A percentile compares a stretch with the other conserved stretches of the same genome.
Evolutionary conservation across 352 stramenopile species (phyloP).

Genomic region (Pythium brachiatum): DNA sequence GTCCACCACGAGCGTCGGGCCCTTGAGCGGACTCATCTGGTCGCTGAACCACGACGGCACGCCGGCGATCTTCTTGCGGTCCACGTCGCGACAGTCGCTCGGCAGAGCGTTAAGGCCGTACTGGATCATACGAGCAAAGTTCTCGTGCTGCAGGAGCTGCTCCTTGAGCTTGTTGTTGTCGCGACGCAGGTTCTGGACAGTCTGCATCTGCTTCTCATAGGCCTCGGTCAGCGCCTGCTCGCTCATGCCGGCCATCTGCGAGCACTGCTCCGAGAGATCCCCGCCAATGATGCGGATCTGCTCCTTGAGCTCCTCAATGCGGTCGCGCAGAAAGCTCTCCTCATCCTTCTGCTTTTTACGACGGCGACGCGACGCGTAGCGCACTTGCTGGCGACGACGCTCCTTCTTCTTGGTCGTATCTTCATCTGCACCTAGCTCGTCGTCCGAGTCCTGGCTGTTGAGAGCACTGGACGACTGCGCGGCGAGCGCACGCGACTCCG

Average conservation of each 20-base stretch:
- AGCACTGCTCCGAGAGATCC: slow-evolving; percentile 73
- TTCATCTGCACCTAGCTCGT: slow-evolving; percentile 52
- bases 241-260: slow-evolving; percentile 79
- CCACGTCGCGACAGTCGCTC: slow-evolving; percentile 71
- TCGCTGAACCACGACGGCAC: slow-evolving; percentile 79
- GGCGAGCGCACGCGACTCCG: slow-evolving; percentile 41
- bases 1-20: slow-evolving; percentile 71
- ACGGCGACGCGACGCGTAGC: slow-evolving; percentile 71
- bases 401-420: slow-evolving; percentile 79
- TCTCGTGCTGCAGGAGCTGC: slow-evolving; percentile 78
- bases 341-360: slow-evolving; percentile 87
- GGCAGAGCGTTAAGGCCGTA: slow-evolving; percentile 75
- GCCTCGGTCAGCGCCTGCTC: slow-evolving; percentile 74
- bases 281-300: slow-evolving; percentile 82
- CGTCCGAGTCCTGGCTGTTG: slow-evolving; percentile 49
- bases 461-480: slow-evolving; percentile 39
- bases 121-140: slow-evolving; percentile 85
- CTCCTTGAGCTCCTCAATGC: slow-evolving; percentile 82
- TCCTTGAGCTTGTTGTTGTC: slow-evolving; percentile 87
- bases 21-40: slow-evolving; percentile 77
- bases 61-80: slow-evolving; percentile 74
- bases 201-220: slow-evolving; percentile 83
- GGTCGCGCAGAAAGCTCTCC: slow-evolving; percentile 73
- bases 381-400: slow-evolving; percentile 70
- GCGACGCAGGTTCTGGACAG: slow-evolving; percentile 72